A percentile compares a stretch with the other conserved stretches of the same genome.
These are phyloP conservation scores for Escallonia herrerae DNA, from an alignment of 129 eudicot genomes.

Conservation along the genomic window DNA sequence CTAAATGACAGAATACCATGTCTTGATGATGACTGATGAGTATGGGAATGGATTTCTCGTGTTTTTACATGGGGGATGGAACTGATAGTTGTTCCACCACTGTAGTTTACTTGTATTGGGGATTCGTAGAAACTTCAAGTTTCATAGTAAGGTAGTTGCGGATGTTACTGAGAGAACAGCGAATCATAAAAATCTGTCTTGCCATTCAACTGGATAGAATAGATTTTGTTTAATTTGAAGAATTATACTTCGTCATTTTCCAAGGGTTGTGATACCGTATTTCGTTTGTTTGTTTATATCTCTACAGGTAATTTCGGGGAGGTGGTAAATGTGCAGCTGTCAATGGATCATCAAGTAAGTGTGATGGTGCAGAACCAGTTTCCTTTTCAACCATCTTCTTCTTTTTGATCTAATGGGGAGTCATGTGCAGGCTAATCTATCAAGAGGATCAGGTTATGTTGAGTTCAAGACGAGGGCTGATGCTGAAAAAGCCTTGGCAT, in stretches of 20 bases:
- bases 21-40: too few relatives aligned
- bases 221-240: neutral
- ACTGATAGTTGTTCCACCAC: too few relatives aligned
- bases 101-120: too few relatives aligned
- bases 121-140: too few relatives aligned
- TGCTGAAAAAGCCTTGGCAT: slow-evolving; percentile 29
- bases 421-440: slow-evolving; percentile 7
- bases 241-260: slow-evolving; percentile 24
- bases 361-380: neutral
- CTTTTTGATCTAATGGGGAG: neutral
- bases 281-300: neutral
- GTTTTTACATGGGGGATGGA: too few relatives aligned
- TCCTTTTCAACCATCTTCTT: neutral
- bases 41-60: too few relatives aligned
- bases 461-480: slow-evolving; percentile 34
- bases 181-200: too few relatives aligned
- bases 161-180: too few relatives aligned
- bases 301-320: slow-evolving; percentile 24
- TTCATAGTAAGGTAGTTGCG: too few relatives aligned
- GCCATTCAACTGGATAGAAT: too few relatives aligned
- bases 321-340: slow-evolving; percentile 23
- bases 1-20: too few relatives aligned
- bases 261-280: neutral
- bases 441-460: slow-evolving; percentile 30
- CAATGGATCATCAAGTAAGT: slow-evolving; percentile 18